Base-by-base conservation (phyloP, 2,329 filamentous ascomycete genomes). In the Mollisia scopiformis region DNA sequence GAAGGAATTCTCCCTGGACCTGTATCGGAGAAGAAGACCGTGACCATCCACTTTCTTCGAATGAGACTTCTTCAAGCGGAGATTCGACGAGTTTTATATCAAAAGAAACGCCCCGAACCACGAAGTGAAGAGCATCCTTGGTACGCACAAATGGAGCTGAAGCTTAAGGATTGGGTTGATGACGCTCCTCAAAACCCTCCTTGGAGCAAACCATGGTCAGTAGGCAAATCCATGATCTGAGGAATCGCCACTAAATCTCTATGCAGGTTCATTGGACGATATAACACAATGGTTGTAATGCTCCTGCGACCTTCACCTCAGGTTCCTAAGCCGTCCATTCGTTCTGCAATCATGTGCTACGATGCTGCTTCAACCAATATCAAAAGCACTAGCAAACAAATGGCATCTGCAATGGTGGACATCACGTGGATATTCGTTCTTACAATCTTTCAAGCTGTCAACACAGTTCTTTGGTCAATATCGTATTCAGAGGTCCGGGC, bases 371-470 rank as follows among this genome's bases (percentile, higher is more conserved):
- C 88, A 11, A 91, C 87, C 75, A 93, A 97, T 72, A 91, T 97
- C 69, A 84, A 88, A 66, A 86, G 94, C 73, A 89, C 93, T 47
- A 87, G 86, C 72, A 88, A 90, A 69, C 93, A 97, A 74, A 89
- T 97, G 71, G 85, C 89, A 66, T 87, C 84, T 16, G 84, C 85
- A 14, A 88, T 87, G 23, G 86, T 95, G 11, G 94, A 97, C 72
- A 82, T 97, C 62, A 97, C 93, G 0, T 98, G 94, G 94, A 89
- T 97, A 46, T 97, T 97, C 71, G 86, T 96, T 1, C 84, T 97
- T 61, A 88, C 90, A 21, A 84, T 98, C 41, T 97, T 96, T 78
- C 95, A 96, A 87, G 88, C 91, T 4, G 84, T 98, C 59, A 97
- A 97, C 72, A 93, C 92, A 5, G 84, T 97, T 53, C 83, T 99